phyloP scores from a whole-genome alignment of 2,329 filamentous ascomycete genomes.

The Neonectria magnoliae region DNA sequence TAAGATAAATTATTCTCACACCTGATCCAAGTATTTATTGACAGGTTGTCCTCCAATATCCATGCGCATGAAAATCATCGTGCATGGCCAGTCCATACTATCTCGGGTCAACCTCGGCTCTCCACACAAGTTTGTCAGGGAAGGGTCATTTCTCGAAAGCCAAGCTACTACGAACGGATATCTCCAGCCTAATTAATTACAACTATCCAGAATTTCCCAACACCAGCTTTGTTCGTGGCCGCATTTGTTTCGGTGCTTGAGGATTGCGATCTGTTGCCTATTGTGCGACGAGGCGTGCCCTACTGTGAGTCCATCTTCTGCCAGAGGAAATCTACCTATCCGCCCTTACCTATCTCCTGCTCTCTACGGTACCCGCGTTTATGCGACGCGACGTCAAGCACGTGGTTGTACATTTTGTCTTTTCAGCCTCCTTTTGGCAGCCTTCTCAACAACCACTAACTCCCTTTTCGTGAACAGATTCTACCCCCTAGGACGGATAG shows the following conservation, averaged over 20 bases:
- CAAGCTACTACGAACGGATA: not conserved
- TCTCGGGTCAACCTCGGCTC: conserved; percentile 39
- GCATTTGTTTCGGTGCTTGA: not conserved
- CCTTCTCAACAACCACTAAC: conserved; percentile 23
- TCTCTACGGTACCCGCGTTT: conserved; percentile 12
- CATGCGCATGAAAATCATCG: conserved; percentile 3
- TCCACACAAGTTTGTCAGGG: conserved; percentile 16
- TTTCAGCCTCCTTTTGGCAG: conserved; percentile 2
- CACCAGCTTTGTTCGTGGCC: conserved; percentile 2
- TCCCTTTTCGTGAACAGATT: conserved; percentile 6
- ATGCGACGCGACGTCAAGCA: conserved; percentile 22
- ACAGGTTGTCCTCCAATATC: not conserved
- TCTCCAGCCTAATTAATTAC: conserved; percentile 15
- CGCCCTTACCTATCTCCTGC: not conserved
- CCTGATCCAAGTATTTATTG: not conserved
- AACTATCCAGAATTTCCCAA: not conserved
- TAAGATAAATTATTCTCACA: not conserved
- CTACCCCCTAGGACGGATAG: conserved; percentile 6
- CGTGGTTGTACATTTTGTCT: conserved; percentile 6
- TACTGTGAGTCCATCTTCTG: conserved; percentile 10
- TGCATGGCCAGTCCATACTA: not conserved
- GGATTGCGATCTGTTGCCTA: not conserved
- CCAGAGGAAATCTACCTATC: not conserved
- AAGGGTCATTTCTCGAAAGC: conserved; percentile 13
- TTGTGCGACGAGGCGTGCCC: not conserved